Conservation (phyloP, 78 protist genomes). For the Dictyostelium brefeldianum region DNA sequence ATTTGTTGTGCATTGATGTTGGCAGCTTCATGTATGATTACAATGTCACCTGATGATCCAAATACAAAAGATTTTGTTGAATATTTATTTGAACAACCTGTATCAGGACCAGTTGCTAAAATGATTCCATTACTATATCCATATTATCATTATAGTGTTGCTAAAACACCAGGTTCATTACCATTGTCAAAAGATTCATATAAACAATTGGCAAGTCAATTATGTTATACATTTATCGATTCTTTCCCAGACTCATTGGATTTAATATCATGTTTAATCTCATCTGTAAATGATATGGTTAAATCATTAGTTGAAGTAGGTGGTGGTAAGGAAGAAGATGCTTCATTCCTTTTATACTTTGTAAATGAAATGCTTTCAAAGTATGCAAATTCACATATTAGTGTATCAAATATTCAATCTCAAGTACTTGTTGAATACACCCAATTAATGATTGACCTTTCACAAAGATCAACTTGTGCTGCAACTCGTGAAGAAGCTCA, state of each 20-base stretch:
- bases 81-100: constrained; percentile 37
- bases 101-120: neutral
- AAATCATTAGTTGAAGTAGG: constrained; percentile 32
- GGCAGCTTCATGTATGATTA: constrained; percentile 2
- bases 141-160: constrained; percentile 33
- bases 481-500: constrained; percentile 33
- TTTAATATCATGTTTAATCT: constrained; percentile 1
- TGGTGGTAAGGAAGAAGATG: constrained; percentile 35
- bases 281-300: constrained; percentile 26
- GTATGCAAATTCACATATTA: neutral
- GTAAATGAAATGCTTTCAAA: constrained; percentile 32
- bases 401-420: constrained; percentile 9
- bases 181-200: constrained; percentile 12
- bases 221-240: neutral
- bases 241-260: neutral
- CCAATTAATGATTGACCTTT: constrained; percentile 48
- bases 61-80: constrained; percentile 49
- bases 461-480: constrained; percentile 32
- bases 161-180: constrained; percentile 15
- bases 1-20: constrained; percentile 1
- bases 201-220: neutral
- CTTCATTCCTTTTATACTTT: constrained; percentile 39
- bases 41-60: constrained; percentile 55
- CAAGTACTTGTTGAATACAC: constrained; percentile 27
- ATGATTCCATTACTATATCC: constrained; percentile 3